Conservation (phyloP, 441 rosid genomes). For the Eutrema salsugineum region DNA sequence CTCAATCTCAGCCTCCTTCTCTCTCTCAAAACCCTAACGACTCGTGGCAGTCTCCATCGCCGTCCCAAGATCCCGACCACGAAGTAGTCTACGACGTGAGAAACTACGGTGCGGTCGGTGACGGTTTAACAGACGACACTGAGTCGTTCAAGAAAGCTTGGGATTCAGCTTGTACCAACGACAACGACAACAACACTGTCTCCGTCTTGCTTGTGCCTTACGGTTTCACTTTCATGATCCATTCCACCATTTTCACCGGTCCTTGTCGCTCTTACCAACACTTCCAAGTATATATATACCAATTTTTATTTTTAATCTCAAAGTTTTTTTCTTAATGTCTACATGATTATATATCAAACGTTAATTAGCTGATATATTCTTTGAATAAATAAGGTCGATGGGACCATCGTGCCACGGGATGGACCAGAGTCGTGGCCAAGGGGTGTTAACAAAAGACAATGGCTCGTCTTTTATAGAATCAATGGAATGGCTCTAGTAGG, state of each 20-base stretch:
- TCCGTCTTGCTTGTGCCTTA: conserved; percentile 51
- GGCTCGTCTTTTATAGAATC: conserved; percentile 81
- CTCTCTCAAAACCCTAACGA: conserved; percentile 22
- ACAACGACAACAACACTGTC: conserved; percentile 22
- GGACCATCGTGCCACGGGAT: conserved; percentile 67
- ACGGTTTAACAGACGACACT: conserved; percentile 69
- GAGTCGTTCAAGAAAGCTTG: conserved; percentile 74
- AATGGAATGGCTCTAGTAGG: conserved; percentile 56
- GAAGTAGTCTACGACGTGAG: conserved; percentile 44
- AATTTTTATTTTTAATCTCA: neutral
- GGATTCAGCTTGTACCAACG: conserved; percentile 66
- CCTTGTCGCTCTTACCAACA: conserved; percentile 61
- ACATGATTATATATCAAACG: neutral
- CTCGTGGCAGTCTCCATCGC: conserved; percentile 31
- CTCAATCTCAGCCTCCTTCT: conserved; percentile 27
- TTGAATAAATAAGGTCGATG: conserved; percentile 39
- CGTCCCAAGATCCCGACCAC: conserved; percentile 30
- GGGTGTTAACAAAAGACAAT: conserved; percentile 58
- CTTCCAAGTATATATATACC: conserved; percentile 62
- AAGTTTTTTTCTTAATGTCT: neutral
- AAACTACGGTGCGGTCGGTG: conserved; percentile 71
- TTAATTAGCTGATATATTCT: neutral
- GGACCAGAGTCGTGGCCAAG: conserved; percentile 76
- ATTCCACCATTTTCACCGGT: conserved; percentile 76
- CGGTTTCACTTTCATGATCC: conserved; percentile 64